Base-by-base conservation (phyloP, 2,329 filamentous ascomycete genomes). In the Hymenoscyphus scutula region DNA sequence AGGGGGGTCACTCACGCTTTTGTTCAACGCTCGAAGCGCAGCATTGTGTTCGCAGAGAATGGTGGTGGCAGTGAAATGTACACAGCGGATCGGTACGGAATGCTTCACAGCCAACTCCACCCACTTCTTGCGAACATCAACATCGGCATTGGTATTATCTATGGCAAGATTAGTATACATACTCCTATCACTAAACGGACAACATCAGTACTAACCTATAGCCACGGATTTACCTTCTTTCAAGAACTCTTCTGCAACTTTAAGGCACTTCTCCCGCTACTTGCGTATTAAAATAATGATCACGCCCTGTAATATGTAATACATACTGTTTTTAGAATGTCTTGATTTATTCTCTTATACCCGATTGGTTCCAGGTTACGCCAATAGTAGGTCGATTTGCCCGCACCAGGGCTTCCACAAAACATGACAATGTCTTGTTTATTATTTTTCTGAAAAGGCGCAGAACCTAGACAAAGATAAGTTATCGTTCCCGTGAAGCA, bases 111-210 rank as follows among this genome's bases (percentile, higher is more conserved):
- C 92, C 32, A 98, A 77, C 29, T 84, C 79, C 34, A 91, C 77
- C 94, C 94, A 98, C 64, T 90, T 78, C n/a, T 83, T 82, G 67
- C 95, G 84, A 27, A 89, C 91, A 59, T 91, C 89, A 11, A 81
- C 75, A 76, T 96, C 90, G 32, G 93, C 86, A 74, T 99, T 99
- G n/a, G 95, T 98, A 75, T 97, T 98, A 76, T 99, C 95, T 60
- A 55, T 60, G 60, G 53, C 45, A 64, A 53, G 15, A 48, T 56
- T 32, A 51, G 41, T 27, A 65, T 62, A 64, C 57, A 29, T 56
- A 41, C 10, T 15, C 15, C 34, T 45, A 25, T 53, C 34, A 15
- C 27, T n/a, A 56, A 61, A 27, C 30, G 19, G 57, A 51, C 10
- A 8, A 37, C 53, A 19, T 29, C 38, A 45, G 11, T 64, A 80